A percentile compares a stretch with the other conserved stretches of the same genome.
phyloP scores from a whole-genome alignment of 129 eudicot genomes.

The Lonicera japonica region DNA sequence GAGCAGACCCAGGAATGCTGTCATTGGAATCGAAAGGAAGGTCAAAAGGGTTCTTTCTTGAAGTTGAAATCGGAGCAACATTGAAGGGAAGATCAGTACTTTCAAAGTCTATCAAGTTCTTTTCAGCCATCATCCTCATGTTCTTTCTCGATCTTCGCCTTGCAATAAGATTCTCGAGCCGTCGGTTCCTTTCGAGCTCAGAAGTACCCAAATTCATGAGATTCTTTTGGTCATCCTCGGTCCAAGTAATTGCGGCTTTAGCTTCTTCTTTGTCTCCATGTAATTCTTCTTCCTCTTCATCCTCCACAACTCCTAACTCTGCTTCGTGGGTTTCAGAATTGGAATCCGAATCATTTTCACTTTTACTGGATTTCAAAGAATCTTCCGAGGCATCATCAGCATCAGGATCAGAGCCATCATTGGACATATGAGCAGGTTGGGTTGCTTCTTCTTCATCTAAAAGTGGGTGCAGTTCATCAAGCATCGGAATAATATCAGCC shows the following conservation, averaged over 20 bases:
- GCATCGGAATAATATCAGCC: conserved; percentile 89
- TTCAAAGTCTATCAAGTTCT: conserved; percentile 72
- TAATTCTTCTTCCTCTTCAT: conserved; percentile 46
- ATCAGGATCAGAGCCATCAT: conserved; percentile 39
- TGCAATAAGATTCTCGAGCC: conserved; percentile 80
- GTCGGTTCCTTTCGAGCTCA: conserved; percentile 75
- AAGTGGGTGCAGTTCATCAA: conserved; percentile 93
- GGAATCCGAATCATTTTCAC: conserved; percentile 50
- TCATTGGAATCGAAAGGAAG: conserved; percentile 50
- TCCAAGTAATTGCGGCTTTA: conserved; percentile 74
- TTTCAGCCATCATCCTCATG: conserved; percentile 61
- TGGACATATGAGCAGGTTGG: conserved; percentile 30
- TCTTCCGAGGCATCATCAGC: conserved; percentile 42
- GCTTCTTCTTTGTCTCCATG: conserved; percentile 37
- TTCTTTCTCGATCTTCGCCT: conserved; percentile 71
- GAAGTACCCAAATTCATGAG: conserved; percentile 87
- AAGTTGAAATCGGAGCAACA: conserved; percentile 69
- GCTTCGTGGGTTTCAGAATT: conserved; percentile 34
- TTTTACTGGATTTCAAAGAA: conserved; percentile 30
- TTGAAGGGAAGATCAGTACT: conserved; percentile 59
- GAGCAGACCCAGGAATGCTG: conserved; percentile 91
- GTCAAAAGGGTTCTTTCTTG: conserved; percentile 79
- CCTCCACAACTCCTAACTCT: conserved; percentile 42
- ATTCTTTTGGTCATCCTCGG: conserved; percentile 93
- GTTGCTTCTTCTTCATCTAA: conserved; percentile 55